phyloP scores from a whole-genome alignment of 495 filamentous ascomycete species.

The Apodospora peruviana region DNA sequence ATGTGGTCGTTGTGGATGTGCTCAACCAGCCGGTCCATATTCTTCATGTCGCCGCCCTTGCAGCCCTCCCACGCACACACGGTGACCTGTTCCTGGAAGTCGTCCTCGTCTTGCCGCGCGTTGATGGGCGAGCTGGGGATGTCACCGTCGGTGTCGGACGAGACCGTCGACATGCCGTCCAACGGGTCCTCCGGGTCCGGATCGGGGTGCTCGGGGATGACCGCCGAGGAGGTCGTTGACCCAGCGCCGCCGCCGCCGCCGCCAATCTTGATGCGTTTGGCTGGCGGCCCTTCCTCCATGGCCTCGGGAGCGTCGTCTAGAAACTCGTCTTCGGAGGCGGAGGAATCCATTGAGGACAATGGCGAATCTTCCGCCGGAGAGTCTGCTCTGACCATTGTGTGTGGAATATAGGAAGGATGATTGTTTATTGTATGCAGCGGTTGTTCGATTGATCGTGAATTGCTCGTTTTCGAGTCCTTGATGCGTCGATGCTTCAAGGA shows the following conservation, averaged over 20 bases:
- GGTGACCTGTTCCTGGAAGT: constrained; percentile 84
- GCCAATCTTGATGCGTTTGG: constrained; percentile 45
- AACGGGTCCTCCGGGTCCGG: constrained; percentile 34
- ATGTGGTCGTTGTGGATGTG: constrained; percentile 95
- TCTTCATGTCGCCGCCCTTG: constrained; percentile 67
- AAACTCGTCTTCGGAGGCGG: constrained; percentile 41
- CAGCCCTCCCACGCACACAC: constrained; percentile 88
- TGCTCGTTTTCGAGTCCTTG: neutral
- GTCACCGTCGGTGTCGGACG: constrained; percentile 80
- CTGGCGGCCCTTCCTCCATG: constrained; percentile 37
- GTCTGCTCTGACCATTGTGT: constrained; percentile 23
- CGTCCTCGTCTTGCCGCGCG: constrained; percentile 66
- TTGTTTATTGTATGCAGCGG: neutral
- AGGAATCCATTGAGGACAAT: constrained; percentile 33
- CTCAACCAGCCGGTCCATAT: constrained; percentile 90
- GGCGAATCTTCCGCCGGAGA: constrained; percentile 31
- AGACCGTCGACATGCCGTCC: constrained; percentile 56
- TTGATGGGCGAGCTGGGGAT: constrained; percentile 66
- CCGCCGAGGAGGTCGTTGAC: constrained; percentile 41
- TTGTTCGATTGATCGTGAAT: neutral
- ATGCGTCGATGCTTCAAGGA: neutral
- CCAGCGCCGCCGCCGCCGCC: constrained; percentile 19
- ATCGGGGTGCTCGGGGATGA: constrained; percentile 36
- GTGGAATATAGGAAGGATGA: neutral
- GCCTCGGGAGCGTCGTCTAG: constrained; percentile 38